Conservation (phyloP, 1,139 yeast genomes). For the Geotrichum fermentans region DNA sequence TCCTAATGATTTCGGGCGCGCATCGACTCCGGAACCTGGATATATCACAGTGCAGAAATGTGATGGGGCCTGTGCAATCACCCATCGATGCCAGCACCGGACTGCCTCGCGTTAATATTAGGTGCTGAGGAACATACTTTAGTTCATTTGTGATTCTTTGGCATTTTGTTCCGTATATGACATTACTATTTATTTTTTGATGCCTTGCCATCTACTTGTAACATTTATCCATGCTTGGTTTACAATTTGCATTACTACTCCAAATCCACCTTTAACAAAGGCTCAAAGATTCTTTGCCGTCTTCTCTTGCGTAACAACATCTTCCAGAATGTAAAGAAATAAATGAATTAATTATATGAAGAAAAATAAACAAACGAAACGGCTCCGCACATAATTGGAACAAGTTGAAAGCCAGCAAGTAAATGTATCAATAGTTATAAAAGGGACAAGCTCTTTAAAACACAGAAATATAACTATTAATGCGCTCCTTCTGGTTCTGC, state of each 20-base stretch:
- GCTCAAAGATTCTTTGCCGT: too few relatives aligned
- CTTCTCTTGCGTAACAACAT: too few relatives aligned
- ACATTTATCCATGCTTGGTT: too few relatives aligned
- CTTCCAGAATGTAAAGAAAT: too few relatives aligned
- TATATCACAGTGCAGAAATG: constrained; percentile 64
- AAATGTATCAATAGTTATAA: not conserved
- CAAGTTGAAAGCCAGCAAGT: not conserved
- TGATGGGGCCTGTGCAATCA: not conserved
- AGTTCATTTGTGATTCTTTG: not conserved
- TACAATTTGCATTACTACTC: too few relatives aligned
- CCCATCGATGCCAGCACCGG: not conserved
- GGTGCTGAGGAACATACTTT: not conserved
- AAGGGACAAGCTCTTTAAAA: constrained; percentile 32
- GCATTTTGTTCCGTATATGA: not conserved
- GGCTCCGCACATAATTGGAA: not conserved
- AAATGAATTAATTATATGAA: not conserved
- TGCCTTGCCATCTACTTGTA: not conserved
- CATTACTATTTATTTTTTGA: not conserved
- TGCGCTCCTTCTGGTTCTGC: constrained; percentile 44
- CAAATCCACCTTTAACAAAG: too few relatives aligned
- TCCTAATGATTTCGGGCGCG: constrained; percentile 48
- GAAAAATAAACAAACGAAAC: not conserved
- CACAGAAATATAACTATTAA: constrained; percentile 40
- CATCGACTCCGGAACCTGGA: constrained; percentile 49
- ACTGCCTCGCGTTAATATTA: not conserved